Evolutionary conservation across 139 green algal species (phyloP), one percentile per base, ranked within the genome.

Genomic region (Chlorella sp.): DNA sequence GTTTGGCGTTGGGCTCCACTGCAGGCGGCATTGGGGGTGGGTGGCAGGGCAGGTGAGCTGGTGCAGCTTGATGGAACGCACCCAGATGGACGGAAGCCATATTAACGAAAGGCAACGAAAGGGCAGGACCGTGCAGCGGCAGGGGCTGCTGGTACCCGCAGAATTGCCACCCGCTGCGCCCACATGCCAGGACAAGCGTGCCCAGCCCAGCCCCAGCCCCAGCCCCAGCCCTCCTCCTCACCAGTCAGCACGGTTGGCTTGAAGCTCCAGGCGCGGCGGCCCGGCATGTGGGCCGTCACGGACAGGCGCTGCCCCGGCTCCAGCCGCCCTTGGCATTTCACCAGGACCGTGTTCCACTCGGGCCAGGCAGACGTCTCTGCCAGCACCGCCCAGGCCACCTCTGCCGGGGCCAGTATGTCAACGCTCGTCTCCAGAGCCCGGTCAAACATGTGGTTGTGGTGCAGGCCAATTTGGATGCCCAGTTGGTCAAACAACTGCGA

Each of bases 281-380:
- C 77, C 0, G 77, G 77, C 19, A 32, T 41, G 28, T 74, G 28
- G 77, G 32, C 32, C 0, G 28, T 74, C 6, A 73, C 58, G 0
- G 4, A 32, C 1, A 83, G 17, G 5, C 40, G 40, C 40, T 48
- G 9, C 3, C 77, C 77, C 3, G 14, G 28, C 22, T 58, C 64
- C 41, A 83, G 41, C 77, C 48, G 8, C 3, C 60, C 60, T 7
- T 73, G 41, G 9, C 73, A 64, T 13, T 70, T 40, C 1, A 26
- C 28, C 14, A 83, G 30, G 41, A 75, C 64, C 16, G 77, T 60
- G 41, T 83, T 83, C 77, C 77, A 83, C 5, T 28, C 40, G 8
- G 32, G 11, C 4, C 40, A 26, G 20, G 58, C 76, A n/a, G 76
- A 7, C 1, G 38, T 30, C 36, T 43, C 40, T 13, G 70, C 36